Percentiles rank a stretch among this genome's conserved stretches.
Conservation (phyloP, 192 early-diverging fungal species). For the Cladochytrium replicatum region DNA sequence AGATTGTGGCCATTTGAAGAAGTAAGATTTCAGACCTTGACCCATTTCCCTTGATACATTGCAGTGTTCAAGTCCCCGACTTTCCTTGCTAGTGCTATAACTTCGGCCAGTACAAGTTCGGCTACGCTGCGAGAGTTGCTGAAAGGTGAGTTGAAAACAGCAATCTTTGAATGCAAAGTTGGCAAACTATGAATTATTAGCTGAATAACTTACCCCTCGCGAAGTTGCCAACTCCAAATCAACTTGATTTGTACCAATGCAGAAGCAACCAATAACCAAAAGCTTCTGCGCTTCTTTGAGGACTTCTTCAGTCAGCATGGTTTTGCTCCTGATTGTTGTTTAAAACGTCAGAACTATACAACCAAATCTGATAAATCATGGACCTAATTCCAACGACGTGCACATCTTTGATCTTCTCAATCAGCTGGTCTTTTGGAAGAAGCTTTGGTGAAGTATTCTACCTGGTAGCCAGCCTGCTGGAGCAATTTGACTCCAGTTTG, state of each 20-base stretch:
- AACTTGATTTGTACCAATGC: constrained; percentile 94
- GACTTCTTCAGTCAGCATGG: constrained; percentile 82
- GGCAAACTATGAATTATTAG: no score
- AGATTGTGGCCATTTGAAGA: constrained; percentile 36
- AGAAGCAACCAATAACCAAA: constrained; percentile 83
- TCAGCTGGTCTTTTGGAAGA: constrained; percentile 72
- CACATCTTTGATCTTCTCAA: constrained; percentile 90
- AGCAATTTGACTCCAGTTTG: constrained; percentile 59
- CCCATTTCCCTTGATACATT: constrained; percentile 88
- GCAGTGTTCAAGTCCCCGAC: constrained; percentile 89
- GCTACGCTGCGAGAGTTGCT: constrained; percentile 95
- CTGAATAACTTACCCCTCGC: constrained; percentile 44
- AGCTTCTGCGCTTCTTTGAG: constrained; percentile 84
- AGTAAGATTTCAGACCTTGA: constrained; percentile 46
- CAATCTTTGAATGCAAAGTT: no score
- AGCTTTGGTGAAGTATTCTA: constrained; percentile 86
- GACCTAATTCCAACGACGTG: constrained; percentile 84
- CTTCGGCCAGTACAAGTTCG: constrained; percentile 89
- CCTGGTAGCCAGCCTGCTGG: constrained; percentile 83
- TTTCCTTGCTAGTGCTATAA: constrained; percentile 84
- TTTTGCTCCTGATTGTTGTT: constrained; percentile 65
- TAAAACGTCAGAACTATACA: no score
- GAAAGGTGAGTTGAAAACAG: constrained; percentile 98
- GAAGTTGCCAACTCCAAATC: constrained; percentile 79
- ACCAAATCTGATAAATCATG: no score